Evolutionary conservation across 2,329 filamentous ascomycete genomes (phyloP), one percentile per base, ranked within the genome.

Genomic region (Tolypocladium amazonense): DNA sequence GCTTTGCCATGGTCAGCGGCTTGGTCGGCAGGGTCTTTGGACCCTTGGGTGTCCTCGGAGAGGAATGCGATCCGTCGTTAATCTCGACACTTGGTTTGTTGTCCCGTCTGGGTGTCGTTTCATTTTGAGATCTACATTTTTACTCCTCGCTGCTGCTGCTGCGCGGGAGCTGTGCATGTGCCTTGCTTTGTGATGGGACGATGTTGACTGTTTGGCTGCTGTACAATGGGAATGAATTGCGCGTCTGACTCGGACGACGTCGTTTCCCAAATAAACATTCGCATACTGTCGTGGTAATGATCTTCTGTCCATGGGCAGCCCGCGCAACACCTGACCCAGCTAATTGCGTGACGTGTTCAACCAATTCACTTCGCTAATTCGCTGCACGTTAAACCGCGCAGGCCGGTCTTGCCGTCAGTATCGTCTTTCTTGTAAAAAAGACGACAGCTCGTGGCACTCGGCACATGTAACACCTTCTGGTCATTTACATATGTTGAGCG

Each of bases 61-160:
- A 81, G 72, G 67, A 78, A 70, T 68, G 68, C 63, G 78, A 79
- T 81, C 79, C 77, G 74, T 81, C 79, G 79, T 82, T 82, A 81
- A 82, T 82, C 79, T 78, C 79, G 77, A 73, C 77, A 75, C 67
- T 75, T 75, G 75, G 73, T 73, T 70, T 61, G 64, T 52, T 53
- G 59, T 67, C 71, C 76, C 72, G 74, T 81, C 78, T 77, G 76
- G 71, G 72, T 76, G 74, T 72, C 76, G 79, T 81, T 82, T 82
- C 79, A 82, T 80, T 79, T 75, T 75, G 78, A 79, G 79, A 82
- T 81, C 79, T 80, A 82, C 79, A 82, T 78, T 73, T 39, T 47
- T 63, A 20, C 15, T 62, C 59, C 45, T 39, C 27, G 43, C n/a
- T 47, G 43, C 43, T 58, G 43, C 39, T 57, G 25, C 18, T 33